These are phyloP conservation scores for Chenopodium album DNA, from an alignment of 148 eudicot genomes.

Conservation along the genomic window DNA sequence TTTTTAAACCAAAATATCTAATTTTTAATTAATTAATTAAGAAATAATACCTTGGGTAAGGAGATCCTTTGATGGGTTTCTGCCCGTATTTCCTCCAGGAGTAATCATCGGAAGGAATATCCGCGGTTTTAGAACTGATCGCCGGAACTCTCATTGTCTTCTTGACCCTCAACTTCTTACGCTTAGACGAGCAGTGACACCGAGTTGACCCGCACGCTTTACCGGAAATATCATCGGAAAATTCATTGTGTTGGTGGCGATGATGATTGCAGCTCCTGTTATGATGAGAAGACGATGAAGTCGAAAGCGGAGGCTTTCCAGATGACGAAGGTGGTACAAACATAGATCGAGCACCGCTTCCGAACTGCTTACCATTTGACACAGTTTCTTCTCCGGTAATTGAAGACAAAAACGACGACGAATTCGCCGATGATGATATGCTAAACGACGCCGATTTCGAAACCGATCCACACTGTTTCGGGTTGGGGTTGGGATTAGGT, in stretches of 20 bases:
- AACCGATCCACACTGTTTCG: neutral
- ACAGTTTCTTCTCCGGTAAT: conserved; percentile 57
- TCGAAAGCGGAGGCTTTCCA: conserved; percentile 44
- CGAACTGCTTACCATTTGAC: conserved; percentile 47
- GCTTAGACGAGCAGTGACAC: conserved; percentile 50
- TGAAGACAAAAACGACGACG: conserved; percentile 43
- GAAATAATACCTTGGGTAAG: conserved; percentile 55
- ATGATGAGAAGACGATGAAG: conserved; percentile 26
- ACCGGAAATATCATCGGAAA: conserved; percentile 33
- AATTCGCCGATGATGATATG: conserved; percentile 37
- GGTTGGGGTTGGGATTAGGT: conserved; percentile 15
- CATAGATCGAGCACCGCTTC: conserved; percentile 16
- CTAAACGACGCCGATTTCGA: conserved; percentile 27
- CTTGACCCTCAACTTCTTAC: conserved; percentile 56
- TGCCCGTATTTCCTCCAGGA: conserved; percentile 85
- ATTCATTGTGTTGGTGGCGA: conserved; percentile 15
- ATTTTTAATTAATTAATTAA: too few relatives aligned
- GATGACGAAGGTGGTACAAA: conserved; percentile 9
- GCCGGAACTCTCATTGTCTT: conserved; percentile 51
- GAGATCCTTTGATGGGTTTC: conserved; percentile 71
- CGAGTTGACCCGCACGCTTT: conserved; percentile 23
- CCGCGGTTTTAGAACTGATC: conserved; percentile 50
- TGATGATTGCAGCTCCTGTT: conserved; percentile 50
- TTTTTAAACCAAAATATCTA: too few relatives aligned
- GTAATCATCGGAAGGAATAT: conserved; percentile 62